A percentile compares a stretch with the other conserved stretches of the same genome.
phyloP scores from a whole-genome alignment of 2,329 filamentous ascomycete genomes.

The Trichoderma oligosporum region DNA sequence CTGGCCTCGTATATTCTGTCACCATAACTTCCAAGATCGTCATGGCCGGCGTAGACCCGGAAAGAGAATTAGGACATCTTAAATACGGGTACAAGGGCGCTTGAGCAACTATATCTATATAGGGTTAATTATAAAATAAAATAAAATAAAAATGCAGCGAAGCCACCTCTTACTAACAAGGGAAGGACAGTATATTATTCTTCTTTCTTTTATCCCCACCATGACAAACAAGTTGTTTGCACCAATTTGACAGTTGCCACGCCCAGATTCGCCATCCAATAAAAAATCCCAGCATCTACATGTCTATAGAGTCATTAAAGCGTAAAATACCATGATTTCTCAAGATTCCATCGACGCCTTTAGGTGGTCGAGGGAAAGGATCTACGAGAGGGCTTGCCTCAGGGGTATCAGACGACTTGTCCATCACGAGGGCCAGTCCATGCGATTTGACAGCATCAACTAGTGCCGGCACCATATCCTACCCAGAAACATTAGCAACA shows the following conservation, averaged over 20 bases:
- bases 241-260: not conserved
- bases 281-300: constrained; percentile 34
- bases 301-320: constrained; percentile 89
- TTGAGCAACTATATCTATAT: constrained; percentile 36
- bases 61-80: constrained; percentile 57
- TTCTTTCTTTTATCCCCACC: not conserved
- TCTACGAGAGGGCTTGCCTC: constrained; percentile 41
- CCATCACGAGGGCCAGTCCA: constrained; percentile 85
- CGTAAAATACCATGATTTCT: constrained; percentile 81
- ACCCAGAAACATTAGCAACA: not conserved
- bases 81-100: constrained; percentile 67
- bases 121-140: constrained; percentile 46
- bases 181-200: not conserved
- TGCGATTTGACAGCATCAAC: constrained; percentile 93
- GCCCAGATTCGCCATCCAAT: not conserved
- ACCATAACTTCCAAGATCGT: constrained; percentile 60
- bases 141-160: not conserved
- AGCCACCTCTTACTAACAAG: not conserved
- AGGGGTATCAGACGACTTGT: constrained; percentile 64
- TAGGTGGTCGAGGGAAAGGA: constrained; percentile 60
- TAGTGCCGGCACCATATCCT: constrained; percentile 91
- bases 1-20: constrained; percentile 56
- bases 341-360: constrained; percentile 83
- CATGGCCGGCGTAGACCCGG: constrained; percentile 66
- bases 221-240: not conserved